Percentiles rank a stretch among this genome's conserved stretches.
phyloP scores from a whole-genome alignment of 2,329 filamentous ascomycete genomes.

The Stemphylium vesicarium region DNA sequence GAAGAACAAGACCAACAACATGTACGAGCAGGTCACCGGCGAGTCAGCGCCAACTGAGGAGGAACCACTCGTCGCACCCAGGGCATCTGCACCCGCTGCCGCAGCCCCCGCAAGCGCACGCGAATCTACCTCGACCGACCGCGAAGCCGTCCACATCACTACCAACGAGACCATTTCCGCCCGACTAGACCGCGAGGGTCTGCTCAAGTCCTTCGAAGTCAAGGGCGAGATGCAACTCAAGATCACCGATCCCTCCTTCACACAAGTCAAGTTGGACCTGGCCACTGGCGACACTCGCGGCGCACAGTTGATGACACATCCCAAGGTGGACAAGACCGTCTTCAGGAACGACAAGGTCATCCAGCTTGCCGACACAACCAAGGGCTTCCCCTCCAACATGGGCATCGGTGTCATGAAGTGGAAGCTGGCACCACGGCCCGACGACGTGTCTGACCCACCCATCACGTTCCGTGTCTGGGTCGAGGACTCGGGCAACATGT shows the following conservation, averaged over 20 bases:
- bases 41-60: slow-evolving; percentile 82
- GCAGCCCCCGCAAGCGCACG: slow-evolving; percentile 62
- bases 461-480: slow-evolving; percentile 99
- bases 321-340: slow-evolving; percentile 88
- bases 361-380: slow-evolving; percentile 85
- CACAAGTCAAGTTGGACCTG: slow-evolving; percentile 88
- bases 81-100: slow-evolving; percentile 57
- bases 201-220: slow-evolving; percentile 83
- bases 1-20: slow-evolving; percentile 96
- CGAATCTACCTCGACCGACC: slow-evolving; percentile 72
- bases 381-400: slow-evolving; percentile 94
- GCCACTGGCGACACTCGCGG: slow-evolving; percentile 78
- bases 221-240: slow-evolving; percentile 92
- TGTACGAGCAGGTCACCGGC: slow-evolving; percentile 93
- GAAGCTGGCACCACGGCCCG: slow-evolving; percentile 82
- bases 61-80: slow-evolving; percentile 75
- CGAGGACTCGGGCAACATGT: slow-evolving; percentile 82
- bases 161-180: slow-evolving; percentile 90
- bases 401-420: slow-evolving; percentile 91
- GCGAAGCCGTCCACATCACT: slow-evolving; percentile 85
- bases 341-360: slow-evolving; percentile 85
- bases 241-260: slow-evolving; percentile 85
- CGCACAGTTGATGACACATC: slow-evolving; percentile 92
- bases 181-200: slow-evolving; percentile 85
- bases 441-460: slow-evolving; percentile 80